These are phyloP conservation scores for Cystobasidium tubakii DNA, from an alignment of 768 basidiomycete genomes.

Conservation along the genomic window DNA sequence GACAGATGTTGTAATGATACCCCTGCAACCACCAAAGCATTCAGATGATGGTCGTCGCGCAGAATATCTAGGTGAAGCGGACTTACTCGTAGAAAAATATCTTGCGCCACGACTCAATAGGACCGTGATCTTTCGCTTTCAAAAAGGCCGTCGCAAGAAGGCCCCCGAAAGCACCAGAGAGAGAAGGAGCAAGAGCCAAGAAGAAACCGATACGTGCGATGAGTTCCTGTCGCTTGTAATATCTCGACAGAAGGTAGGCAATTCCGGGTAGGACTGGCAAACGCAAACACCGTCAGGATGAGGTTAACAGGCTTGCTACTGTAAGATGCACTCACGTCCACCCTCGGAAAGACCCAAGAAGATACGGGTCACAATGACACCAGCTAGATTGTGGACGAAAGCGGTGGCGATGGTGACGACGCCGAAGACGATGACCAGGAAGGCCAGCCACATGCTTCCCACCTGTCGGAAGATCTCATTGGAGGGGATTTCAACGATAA, in stretches of 20 bases:
- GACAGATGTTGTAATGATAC: conserved; percentile 27
- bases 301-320: background rate
- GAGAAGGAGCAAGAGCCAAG: conserved; percentile 15
- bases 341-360: conserved; percentile 34
- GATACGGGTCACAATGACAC: conserved; percentile 23
- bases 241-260: conserved; percentile 24
- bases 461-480: conserved; percentile 15
- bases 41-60: background rate
- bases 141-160: conserved; percentile 23
- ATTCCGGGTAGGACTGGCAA: conserved; percentile 24
- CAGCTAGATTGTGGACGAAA: conserved; percentile 21
- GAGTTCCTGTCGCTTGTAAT: conserved; percentile 34
- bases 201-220: conserved; percentile 32
- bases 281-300: background rate
- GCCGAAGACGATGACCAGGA: conserved; percentile 31
- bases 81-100: conserved; percentile 35
- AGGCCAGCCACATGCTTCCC: conserved; percentile 21
- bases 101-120: conserved; percentile 23
- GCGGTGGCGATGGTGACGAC: conserved; percentile 22
- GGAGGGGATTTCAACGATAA: conserved; percentile 20
- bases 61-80: background rate
- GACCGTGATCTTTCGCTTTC: background rate
- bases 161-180: conserved; percentile 19
- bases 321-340: conserved; percentile 7
- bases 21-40: background rate